Evolutionary conservation across 768 basidiomycete species (phyloP).

Genomic region (Lactarius deliciosus): DNA sequence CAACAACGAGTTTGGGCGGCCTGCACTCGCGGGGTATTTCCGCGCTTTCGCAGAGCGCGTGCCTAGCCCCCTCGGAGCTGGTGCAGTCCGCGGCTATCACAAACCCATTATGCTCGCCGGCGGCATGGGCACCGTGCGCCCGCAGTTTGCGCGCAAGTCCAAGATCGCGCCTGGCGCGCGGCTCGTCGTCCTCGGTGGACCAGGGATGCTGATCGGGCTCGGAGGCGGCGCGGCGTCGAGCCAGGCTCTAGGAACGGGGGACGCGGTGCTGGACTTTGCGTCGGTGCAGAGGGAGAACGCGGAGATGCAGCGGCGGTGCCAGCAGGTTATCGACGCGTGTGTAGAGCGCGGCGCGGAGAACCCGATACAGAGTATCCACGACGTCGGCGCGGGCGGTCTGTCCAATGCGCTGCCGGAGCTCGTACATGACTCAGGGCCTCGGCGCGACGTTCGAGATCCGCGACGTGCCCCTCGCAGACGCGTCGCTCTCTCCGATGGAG

Average conservation of each 20-base stretch:
- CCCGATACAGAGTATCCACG: conserved; percentile 95
- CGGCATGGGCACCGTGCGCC: conserved; percentile 91
- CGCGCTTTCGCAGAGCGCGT: conserved; percentile 88
- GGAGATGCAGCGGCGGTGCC: conserved; percentile 96
- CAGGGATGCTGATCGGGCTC: conserved; percentile 93
- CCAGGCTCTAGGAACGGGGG: conserved; percentile 85
- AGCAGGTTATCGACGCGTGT: conserved; percentile 96
- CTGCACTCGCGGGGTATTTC: conserved; percentile 91
- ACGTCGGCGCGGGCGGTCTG: conserved; percentile 95
- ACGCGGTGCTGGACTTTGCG: conserved; percentile 94
- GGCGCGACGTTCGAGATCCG: conserved; percentile 93
- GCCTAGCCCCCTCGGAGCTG: conserved; percentile 44
- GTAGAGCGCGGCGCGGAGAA: conserved; percentile 56
- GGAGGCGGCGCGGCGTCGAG: conserved; percentile 97
- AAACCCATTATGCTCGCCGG: conserved; percentile 99
- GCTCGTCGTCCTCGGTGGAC: conserved; percentile 91
- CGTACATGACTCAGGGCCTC: conserved; percentile 91
- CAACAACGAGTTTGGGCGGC: conserved; percentile 98
- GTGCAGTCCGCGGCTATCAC: conserved; percentile 91
- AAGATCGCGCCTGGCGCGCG: conserved; percentile 78
- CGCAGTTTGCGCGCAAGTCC: conserved; percentile 76
- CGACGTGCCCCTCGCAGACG: conserved; percentile 88
- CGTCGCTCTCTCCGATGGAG: conserved; percentile 97
- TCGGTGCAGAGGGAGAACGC: conserved; percentile 98
- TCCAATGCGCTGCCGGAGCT: conserved; percentile 97